Evolutionary conservation across 2,329 filamentous ascomycete genomes (phyloP).

Genomic region (Stagonosporopsis rhizophila): DNA sequence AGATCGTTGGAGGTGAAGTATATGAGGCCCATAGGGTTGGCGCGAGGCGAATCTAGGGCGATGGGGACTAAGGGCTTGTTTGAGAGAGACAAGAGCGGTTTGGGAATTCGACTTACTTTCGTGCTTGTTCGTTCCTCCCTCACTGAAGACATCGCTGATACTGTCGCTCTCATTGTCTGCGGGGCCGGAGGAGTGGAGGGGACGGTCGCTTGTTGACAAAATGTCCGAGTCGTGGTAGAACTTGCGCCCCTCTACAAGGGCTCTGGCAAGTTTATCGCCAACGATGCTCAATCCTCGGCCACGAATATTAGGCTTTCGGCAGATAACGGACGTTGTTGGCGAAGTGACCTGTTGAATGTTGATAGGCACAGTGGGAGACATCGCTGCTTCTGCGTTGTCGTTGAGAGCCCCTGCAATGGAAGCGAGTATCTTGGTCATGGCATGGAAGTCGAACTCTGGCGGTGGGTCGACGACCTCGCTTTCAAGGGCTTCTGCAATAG

Average conservation of each 20-base stretch:
- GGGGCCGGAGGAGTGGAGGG: slow-evolving; percentile 19
- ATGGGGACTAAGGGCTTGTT: slow-evolving; percentile 32
- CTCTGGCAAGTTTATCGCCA: slow-evolving; percentile 84
- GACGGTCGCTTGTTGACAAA: slow-evolving; percentile 26
- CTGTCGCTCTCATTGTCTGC: slow-evolving; percentile 31
- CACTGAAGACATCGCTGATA: slow-evolving; percentile 27
- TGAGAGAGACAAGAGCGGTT: neutral
- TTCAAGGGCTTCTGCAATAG: slow-evolving; percentile 28
- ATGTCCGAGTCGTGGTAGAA: slow-evolving; percentile 23
- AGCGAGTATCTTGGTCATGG: slow-evolving; percentile 36
- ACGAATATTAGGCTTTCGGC: slow-evolving; percentile 21
- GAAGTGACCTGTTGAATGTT: slow-evolving; percentile 40
- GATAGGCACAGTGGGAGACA: slow-evolving; percentile 40
- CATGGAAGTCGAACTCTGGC: slow-evolving; percentile 33
- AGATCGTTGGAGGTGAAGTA: slow-evolving; percentile 33
- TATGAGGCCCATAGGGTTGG: slow-evolving; percentile 41
- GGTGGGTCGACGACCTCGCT: slow-evolving; percentile 21
- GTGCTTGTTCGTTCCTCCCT: slow-evolving; percentile 21
- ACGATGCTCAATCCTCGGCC: slow-evolving; percentile 73
- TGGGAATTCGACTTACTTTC: slow-evolving; percentile 19
- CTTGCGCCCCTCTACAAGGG: slow-evolving; percentile 47
- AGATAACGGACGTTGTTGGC: slow-evolving; percentile 35
- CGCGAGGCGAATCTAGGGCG: slow-evolving; percentile 34
- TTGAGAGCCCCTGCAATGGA: slow-evolving; percentile 43
- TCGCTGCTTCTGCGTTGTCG: slow-evolving; percentile 39